Evolutionary conservation across 1,284 basidiomycete genomes (phyloP).

Genomic region (Ceratobasidium sp.): DNA sequence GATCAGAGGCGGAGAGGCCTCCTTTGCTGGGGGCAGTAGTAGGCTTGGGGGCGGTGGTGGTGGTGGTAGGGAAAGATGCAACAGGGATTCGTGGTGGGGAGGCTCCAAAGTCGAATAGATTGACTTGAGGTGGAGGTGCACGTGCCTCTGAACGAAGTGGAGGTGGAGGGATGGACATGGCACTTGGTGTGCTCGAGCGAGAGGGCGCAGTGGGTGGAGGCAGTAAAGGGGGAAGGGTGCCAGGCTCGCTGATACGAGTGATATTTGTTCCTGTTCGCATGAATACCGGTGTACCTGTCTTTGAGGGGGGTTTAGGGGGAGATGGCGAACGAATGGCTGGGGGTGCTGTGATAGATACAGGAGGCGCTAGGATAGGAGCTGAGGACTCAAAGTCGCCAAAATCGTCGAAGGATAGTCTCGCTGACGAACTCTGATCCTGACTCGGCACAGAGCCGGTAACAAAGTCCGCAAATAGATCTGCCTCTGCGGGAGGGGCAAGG

Average conservation of each 20-base stretch:
- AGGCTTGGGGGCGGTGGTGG: neutral
- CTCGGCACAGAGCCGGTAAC: neutral
- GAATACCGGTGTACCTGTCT: slow-evolving; percentile 36
- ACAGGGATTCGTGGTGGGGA: slow-evolving; percentile 22
- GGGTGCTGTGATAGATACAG: neutral
- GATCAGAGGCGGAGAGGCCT: slow-evolving; percentile 35
- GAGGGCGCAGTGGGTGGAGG: slow-evolving; percentile 16
- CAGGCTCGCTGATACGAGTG: neutral
- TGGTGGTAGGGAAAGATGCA: slow-evolving; percentile 3
- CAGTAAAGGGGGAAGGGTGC: slow-evolving; percentile 19
- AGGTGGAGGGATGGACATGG: neutral
- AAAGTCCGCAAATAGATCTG: slow-evolving; percentile 33
- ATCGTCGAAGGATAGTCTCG: slow-evolving; percentile 34
- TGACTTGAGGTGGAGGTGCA: slow-evolving; percentile 9
- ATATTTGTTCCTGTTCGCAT: slow-evolving; percentile 32
- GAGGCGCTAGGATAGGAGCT: neutral
- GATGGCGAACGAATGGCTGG: slow-evolving; percentile 26
- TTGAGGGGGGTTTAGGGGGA: slow-evolving; percentile 29
- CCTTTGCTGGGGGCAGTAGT: neutral
- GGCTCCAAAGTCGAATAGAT: slow-evolving; percentile 38
- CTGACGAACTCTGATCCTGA: neutral
- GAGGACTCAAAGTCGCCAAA: slow-evolving; percentile 37
- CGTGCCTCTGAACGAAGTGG: neutral
- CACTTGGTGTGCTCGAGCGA: neutral
- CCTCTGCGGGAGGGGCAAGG: neutral